These are phyloP conservation scores for Allomyces arbusculus DNA, from an alignment of 192 early-diverging fungal species.

Conservation along the genomic window DNA sequence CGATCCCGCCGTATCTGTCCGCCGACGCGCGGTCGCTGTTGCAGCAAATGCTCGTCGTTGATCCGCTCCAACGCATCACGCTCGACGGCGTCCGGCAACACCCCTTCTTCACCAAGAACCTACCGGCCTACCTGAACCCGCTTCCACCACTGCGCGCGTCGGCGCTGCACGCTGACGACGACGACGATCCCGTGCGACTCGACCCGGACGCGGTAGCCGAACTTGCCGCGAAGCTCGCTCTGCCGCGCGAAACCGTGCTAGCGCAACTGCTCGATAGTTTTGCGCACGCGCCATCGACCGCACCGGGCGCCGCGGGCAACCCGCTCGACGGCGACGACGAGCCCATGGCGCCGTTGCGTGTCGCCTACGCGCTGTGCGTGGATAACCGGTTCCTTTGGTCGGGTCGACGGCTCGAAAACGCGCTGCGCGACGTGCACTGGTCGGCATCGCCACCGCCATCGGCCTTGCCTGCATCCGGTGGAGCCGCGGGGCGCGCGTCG, in stretches of 20 bases:
- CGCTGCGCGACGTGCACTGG: not conserved
- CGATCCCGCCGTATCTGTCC: constrained; percentile 70
- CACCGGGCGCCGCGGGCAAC: not conserved
- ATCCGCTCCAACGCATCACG: constrained; percentile 87
- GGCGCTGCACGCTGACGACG: constrained; percentile 16
- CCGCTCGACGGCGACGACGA: not conserved
- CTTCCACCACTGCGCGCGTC: constrained; percentile 17
- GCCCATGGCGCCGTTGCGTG: not conserved
- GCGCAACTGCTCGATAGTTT: not conserved
- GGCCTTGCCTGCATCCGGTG: not conserved
- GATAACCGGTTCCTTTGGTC: not conserved
- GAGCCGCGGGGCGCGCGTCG: too few relatives aligned
- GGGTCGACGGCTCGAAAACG: not conserved
- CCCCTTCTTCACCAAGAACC: constrained; percentile 75
- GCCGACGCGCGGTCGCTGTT: constrained; percentile 61
- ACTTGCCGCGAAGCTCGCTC: not conserved
- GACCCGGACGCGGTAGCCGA: not conserved
- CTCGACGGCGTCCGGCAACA: constrained; percentile 72
- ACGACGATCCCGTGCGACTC: constrained; percentile 49
- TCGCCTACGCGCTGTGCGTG: not conserved
- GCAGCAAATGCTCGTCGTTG: constrained; percentile 79
- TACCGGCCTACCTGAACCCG: constrained; percentile 84
- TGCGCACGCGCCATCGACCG: not conserved
- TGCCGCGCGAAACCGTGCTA: not conserved
- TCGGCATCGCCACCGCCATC: not conserved